Percentiles rank a stretch among this genome's conserved stretches.
Evolutionary conservation across 1,284 basidiomycete species (phyloP).

Genomic region (Rhizoctonia solani): DNA sequence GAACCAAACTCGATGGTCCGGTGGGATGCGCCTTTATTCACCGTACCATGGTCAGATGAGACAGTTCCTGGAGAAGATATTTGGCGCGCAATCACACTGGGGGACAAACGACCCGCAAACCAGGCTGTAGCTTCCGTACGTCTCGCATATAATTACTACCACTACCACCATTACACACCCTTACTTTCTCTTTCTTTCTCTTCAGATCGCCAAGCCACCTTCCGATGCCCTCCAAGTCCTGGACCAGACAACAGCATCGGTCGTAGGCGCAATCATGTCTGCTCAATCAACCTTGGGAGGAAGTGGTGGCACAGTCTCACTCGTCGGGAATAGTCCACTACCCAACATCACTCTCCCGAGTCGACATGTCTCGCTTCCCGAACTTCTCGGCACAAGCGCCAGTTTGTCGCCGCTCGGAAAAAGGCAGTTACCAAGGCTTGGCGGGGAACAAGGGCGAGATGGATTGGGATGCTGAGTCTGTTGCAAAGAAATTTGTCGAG

Average conservation of each 20-base stretch:
- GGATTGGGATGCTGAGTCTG: constrained; percentile 74
- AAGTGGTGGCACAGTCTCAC: constrained; percentile 58
- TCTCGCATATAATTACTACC: constrained; percentile 36
- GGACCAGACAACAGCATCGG: constrained; percentile 67
- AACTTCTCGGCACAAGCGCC: constrained; percentile 86
- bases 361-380: constrained; percentile 75
- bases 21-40: constrained; percentile 96
- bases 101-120: constrained; percentile 83
- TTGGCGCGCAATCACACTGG: constrained; percentile 80
- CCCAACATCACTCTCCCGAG: constrained; percentile 60
- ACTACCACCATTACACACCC: constrained; percentile 11
- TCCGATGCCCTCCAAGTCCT: constrained; percentile 79
- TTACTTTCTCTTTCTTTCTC: constrained; percentile 35
- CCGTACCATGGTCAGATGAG: constrained; percentile 74
- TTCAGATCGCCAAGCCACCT: constrained; percentile 73
- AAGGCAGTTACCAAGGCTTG: constrained; percentile 86
- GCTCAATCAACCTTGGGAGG: constrained; percentile 55
- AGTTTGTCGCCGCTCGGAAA: constrained; percentile 85
- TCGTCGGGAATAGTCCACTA: constrained; percentile 47
- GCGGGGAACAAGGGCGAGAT: constrained; percentile 70
- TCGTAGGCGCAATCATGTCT: constrained; percentile 70
- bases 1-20: constrained; percentile 96
- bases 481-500: constrained; percentile 72
- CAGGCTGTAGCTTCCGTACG: constrained; percentile 79
- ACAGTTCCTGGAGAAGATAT: constrained; percentile 72